phyloP scores from a whole-genome alignment of 345 rosid genomes.

The Microthlaspi erraticum region DNA sequence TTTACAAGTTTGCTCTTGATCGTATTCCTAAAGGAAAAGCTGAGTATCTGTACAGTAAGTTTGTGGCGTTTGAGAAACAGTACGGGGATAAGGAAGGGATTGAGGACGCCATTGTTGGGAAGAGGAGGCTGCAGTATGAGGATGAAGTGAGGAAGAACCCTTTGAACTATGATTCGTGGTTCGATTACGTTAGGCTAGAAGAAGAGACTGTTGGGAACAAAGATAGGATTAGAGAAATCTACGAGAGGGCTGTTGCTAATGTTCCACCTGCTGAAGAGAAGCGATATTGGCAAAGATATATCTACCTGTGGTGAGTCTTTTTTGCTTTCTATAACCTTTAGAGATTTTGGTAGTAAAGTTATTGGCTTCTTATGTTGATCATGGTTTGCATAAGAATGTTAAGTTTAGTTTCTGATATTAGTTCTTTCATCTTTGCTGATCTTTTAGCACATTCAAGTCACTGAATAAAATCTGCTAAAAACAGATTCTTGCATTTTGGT shows the following conservation, averaged over 20 bases:
- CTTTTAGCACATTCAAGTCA: neutral
- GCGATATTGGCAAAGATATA: conserved; percentile 26
- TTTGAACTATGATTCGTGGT: conserved; percentile 23
- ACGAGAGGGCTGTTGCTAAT: conserved; percentile 23
- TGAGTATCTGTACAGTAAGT: conserved; percentile 75
- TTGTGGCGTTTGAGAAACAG: conserved; percentile 83
- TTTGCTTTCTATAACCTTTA: too few species aligned
- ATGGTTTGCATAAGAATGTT: neutral
- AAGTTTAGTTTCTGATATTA: neutral
- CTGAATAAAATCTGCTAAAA: neutral
- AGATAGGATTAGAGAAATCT: neutral
- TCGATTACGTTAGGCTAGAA: conserved; percentile 17
- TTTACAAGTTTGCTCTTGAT: conserved; percentile 85
- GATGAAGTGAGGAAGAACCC: conserved; percentile 17
- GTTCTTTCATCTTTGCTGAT: neutral
- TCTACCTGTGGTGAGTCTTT: conserved; percentile 14
- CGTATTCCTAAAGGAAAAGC: conserved; percentile 90
- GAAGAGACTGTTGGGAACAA: conserved; percentile 16
- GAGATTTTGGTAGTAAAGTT: neutral
- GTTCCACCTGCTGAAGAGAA: conserved; percentile 17
- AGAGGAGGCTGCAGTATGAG: conserved; percentile 19
- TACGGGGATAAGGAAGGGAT: conserved; percentile 86
- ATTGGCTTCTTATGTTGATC: neutral
- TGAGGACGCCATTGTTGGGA: conserved; percentile 78
- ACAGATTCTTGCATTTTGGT: neutral